Evolutionary conservation across 352 stramenopile genomes (phyloP).

Genomic region (Phytophthora europaea): DNA sequence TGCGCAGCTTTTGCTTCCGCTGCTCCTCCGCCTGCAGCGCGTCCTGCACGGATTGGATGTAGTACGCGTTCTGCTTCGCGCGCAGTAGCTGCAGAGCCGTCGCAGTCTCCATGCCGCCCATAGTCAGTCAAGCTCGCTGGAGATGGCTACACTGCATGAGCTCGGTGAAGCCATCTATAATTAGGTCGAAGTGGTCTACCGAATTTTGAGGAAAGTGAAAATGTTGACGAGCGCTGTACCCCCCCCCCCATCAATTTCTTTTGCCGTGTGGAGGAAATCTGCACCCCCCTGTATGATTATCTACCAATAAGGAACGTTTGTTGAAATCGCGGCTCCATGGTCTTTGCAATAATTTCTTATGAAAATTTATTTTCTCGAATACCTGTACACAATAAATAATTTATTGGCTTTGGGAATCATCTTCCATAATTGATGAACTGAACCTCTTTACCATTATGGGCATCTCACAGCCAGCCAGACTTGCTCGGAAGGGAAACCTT

Average conservation of each 20-base stretch:
- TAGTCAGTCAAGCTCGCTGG: not conserved
- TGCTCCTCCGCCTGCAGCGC: conserved; percentile 64
- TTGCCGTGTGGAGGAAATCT: too few relatives aligned
- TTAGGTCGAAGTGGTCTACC: not conserved
- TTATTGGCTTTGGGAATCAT: too few relatives aligned
- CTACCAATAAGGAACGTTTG: too few relatives aligned
- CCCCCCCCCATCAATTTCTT: too few relatives aligned
- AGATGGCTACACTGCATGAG: conserved; percentile 10
- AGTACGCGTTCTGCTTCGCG: conserved; percentile 49
- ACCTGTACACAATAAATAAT: too few relatives aligned
- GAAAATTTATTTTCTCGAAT: too few relatives aligned
- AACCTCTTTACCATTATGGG: not conserved
- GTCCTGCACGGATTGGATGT: conserved; percentile 63
- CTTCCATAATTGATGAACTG: not conserved
- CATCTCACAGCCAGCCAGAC: not conserved
- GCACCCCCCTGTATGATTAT: too few relatives aligned
- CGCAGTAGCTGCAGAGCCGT: conserved; percentile 32
- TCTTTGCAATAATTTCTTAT: too few relatives aligned
- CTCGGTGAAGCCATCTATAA: conserved; percentile 6
- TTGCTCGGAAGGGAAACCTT: not conserved
- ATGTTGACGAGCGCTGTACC: too few relatives aligned
- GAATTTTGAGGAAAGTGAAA: too few relatives aligned
- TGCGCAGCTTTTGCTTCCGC: conserved; percentile 55
- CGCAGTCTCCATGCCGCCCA: conserved; percentile 19
- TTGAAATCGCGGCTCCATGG: too few relatives aligned